Conservation (phyloP, 2,329 filamentous ascomycete genomes). For the Pseudocercospora crystallina region DNA sequence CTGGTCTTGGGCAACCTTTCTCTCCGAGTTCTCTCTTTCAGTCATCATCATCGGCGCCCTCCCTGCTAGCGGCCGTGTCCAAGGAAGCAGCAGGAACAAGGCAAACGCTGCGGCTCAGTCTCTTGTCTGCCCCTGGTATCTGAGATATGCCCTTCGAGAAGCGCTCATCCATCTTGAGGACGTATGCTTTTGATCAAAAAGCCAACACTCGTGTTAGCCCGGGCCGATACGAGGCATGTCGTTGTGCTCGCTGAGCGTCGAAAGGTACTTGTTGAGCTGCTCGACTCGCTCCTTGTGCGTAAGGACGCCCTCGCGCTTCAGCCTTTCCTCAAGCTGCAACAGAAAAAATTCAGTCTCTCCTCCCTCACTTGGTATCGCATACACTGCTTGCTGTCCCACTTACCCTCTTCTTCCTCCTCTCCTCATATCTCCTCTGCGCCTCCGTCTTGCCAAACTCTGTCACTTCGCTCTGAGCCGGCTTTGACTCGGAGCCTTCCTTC, state of each 20-base stretch:
- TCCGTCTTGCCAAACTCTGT: constrained; percentile 67
- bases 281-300: constrained; percentile 97
- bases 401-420: constrained; percentile 77
- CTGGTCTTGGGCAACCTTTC: too few species aligned
- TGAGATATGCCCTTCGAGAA: too few species aligned
- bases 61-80: too few species aligned
- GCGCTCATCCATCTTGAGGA: too few species aligned
- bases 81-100: too few species aligned
- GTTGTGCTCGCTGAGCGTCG: constrained; percentile 90
- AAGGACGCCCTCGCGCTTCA: constrained; percentile 84
- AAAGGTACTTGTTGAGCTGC: constrained; percentile 90
- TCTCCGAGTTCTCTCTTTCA: too few species aligned
- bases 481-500: constrained; percentile 7
- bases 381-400: constrained; percentile 34
- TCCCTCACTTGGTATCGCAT: neutral
- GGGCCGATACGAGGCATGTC: constrained; percentile 74
- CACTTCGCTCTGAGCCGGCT: constrained; percentile 29
- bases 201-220: constrained; percentile 45
- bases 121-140: too few species aligned
- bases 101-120: too few species aligned
- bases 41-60: too few species aligned
- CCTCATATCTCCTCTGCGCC: constrained; percentile 76
- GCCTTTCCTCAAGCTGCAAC: constrained; percentile 72
- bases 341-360: neutral
- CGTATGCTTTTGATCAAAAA: too few species aligned